phyloP scores from a whole-genome alignment of 352 stramenopile genomes.

The Phytophthora nicotianae region DNA sequence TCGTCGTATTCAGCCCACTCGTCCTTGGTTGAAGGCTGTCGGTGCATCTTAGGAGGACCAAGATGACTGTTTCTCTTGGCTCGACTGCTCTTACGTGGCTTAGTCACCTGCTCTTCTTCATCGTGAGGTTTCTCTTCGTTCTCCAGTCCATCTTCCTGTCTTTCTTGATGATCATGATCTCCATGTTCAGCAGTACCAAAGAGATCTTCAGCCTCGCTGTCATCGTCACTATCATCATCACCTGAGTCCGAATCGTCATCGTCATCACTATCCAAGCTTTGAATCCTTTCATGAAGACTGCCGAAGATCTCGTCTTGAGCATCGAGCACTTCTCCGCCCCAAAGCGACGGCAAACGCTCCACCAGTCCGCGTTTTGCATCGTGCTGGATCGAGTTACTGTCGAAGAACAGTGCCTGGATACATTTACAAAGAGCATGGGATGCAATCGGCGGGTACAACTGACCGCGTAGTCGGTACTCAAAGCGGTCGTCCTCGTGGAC shows the following conservation, averaged over 20 bases:
- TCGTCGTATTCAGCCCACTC: conserved; percentile 73
- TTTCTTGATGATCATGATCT: conserved; percentile 4
- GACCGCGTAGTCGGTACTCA: conserved; percentile 70
- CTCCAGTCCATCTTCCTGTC: conserved; percentile 11
- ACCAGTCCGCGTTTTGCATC: conserved; percentile 78
- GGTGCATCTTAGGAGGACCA: conserved; percentile 13
- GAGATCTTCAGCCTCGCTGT: conserved; percentile 40
- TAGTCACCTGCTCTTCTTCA: conserved; percentile 10
- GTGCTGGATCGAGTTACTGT: conserved; percentile 82
- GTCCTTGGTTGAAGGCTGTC: conserved; percentile 49
- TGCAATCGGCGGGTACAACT: conserved; percentile 74
- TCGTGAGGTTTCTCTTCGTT: conserved; percentile 9
- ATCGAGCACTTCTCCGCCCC: conserved; percentile 66
- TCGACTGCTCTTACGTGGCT: conserved; percentile 23
- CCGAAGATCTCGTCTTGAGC: conserved; percentile 70
- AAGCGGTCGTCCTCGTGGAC: conserved; percentile 68
- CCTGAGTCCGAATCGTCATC: conserved; percentile 62
- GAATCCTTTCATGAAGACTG: conserved; percentile 38
- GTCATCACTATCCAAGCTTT: conserved; percentile 51
- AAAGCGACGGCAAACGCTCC: conserved; percentile 74
- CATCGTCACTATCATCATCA: conserved; percentile 42
- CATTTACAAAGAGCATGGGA: conserved; percentile 70
- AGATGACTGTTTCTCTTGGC: conserved; percentile 17
- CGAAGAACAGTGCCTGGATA: conserved; percentile 79
- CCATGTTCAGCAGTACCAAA: conserved; percentile 29